Conservation (phyloP, 805 yeast genomes). For the Candida adriatica region DNA sequence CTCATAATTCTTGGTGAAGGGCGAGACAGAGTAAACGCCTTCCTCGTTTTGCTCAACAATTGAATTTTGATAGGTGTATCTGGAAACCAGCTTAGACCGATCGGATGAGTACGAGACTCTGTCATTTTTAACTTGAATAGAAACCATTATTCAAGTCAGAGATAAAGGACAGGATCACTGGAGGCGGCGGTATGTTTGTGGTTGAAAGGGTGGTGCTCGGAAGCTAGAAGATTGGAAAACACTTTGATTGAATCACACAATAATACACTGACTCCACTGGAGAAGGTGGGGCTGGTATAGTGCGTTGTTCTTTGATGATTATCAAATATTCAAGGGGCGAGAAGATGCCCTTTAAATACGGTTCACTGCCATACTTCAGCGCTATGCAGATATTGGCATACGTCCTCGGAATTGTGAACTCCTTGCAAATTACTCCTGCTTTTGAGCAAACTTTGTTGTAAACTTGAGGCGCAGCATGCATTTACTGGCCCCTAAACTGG, state of each 20-base stretch:
- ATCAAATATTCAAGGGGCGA: too few relatives aligned
- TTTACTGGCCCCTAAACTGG: too few relatives aligned
- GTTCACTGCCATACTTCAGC: too few relatives aligned
- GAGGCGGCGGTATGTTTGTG: conserved; percentile 21
- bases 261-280: too few relatives aligned
- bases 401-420: too few relatives aligned
- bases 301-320: too few relatives aligned
- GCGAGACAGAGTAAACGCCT: conserved; percentile 57
- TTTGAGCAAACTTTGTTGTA: too few relatives aligned
- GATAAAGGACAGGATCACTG: conserved; percentile 10
- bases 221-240: conserved; percentile 23
- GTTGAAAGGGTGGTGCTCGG: conserved; percentile 25
- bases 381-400: too few relatives aligned
- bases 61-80: conserved; percentile 65
- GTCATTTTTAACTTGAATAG: conserved; percentile 44
- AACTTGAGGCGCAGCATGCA: too few relatives aligned
- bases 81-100: conserved; percentile 42
- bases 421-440: too few relatives aligned
- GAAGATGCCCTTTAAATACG: too few relatives aligned
- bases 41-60: conserved; percentile 42
- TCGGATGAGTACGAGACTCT: conserved; percentile 42
- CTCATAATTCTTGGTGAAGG: conserved; percentile 65
- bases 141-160: conserved; percentile 14
- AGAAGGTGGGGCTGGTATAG: too few relatives aligned
- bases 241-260: conserved; percentile 13